Percentiles rank a stretch among this genome's conserved stretches.
phyloP scores from a whole-genome alignment of 2,329 filamentous ascomycete genomes.

The Ceratocystis colombiana region DNA sequence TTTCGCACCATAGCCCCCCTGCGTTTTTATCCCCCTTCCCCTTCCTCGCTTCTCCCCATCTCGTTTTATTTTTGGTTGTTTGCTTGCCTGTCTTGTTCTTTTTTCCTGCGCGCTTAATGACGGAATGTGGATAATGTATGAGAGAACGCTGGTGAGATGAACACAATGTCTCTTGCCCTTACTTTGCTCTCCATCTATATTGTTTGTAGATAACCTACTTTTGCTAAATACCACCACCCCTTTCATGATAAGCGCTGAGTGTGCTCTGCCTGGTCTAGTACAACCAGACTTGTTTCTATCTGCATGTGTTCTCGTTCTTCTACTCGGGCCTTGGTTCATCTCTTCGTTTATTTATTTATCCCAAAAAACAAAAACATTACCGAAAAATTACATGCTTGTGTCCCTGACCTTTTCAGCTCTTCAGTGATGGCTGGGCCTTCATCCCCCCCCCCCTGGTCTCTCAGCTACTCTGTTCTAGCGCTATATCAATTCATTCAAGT shows the following conservation, averaged over 20 bases:
- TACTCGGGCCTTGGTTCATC: slow-evolving; percentile 1
- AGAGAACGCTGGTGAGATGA: slow-evolving; percentile 7
- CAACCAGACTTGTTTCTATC: neutral
- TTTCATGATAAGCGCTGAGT: neutral
- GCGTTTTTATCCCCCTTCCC: neutral
- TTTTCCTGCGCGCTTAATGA: neutral
- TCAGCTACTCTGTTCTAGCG: neutral
- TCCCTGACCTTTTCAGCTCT: neutral
- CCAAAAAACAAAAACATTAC: slow-evolving; percentile 11
- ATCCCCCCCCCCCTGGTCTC: neutral
- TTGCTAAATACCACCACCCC: slow-evolving; percentile 12
- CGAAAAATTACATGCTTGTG: slow-evolving; percentile 9
- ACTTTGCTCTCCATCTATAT: slow-evolving; percentile 6
- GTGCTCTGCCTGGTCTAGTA: neutral
- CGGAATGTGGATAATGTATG: slow-evolving; percentile 12
- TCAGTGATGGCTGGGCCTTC: too few relatives aligned
- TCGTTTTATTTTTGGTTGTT: neutral
- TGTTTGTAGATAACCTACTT: slow-evolving; percentile 11
- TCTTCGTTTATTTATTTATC: slow-evolving; percentile 14
- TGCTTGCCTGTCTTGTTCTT: neutral
- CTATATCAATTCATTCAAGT: neutral
- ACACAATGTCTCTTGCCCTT: neutral
- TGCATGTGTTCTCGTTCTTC: neutral
- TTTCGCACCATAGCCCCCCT: neutral
- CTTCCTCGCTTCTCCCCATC: neutral